Percentiles rank a stretch among this genome's conserved stretches.
phyloP scores from a whole-genome alignment of 495 filamentous ascomycete species.

The Ascodesmis nigricans region DNA sequence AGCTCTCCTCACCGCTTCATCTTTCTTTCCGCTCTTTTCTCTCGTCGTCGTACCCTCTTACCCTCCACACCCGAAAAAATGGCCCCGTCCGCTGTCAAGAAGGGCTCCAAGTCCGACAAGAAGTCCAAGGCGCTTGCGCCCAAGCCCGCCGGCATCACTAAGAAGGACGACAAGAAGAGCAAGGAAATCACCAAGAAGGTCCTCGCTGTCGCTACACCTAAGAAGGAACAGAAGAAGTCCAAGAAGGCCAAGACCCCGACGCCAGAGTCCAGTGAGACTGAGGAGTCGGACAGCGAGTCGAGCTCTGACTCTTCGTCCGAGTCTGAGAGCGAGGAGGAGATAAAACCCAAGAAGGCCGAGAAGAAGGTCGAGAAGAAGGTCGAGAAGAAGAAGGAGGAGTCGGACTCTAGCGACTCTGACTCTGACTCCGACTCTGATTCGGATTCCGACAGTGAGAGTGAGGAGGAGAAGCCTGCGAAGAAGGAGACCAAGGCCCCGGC shows the following conservation, averaged over 20 bases:
- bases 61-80: too few relatives aligned
- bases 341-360: slow-evolving; percentile 21
- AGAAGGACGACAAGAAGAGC: slow-evolving; percentile 20
- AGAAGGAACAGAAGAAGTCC: slow-evolving; percentile 7
- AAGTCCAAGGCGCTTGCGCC: slow-evolving; percentile 28
- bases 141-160: slow-evolving; percentile 23
- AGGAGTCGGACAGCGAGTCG: slow-evolving; percentile 24
- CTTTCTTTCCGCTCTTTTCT: too few relatives aligned
- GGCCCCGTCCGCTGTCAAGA: slow-evolving; percentile 31
- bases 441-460: slow-evolving; percentile 29
- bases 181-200: slow-evolving; percentile 27
- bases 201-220: slow-evolving; percentile 12
- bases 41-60: too few relatives aligned
- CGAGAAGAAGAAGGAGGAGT: slow-evolving; percentile 21
- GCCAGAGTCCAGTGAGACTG: slow-evolving; percentile 25
- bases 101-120: slow-evolving; percentile 23
- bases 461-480: slow-evolving; percentile 27
- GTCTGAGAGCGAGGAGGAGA: slow-evolving; percentile 19
- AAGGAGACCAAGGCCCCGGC: slow-evolving; percentile 23
- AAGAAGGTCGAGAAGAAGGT: slow-evolving; percentile 19
- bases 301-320: slow-evolving; percentile 21
- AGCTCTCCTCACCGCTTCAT: too few relatives aligned
- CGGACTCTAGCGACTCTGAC: slow-evolving; percentile 24
- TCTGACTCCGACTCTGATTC: slow-evolving; percentile 23
- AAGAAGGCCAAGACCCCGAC: slow-evolving; percentile 30